Percentiles rank a stretch among this genome's conserved stretches.
Evolutionary conservation across 2,329 filamentous ascomycete species (phyloP).

Genomic region (Aspergillus sp.): DNA sequence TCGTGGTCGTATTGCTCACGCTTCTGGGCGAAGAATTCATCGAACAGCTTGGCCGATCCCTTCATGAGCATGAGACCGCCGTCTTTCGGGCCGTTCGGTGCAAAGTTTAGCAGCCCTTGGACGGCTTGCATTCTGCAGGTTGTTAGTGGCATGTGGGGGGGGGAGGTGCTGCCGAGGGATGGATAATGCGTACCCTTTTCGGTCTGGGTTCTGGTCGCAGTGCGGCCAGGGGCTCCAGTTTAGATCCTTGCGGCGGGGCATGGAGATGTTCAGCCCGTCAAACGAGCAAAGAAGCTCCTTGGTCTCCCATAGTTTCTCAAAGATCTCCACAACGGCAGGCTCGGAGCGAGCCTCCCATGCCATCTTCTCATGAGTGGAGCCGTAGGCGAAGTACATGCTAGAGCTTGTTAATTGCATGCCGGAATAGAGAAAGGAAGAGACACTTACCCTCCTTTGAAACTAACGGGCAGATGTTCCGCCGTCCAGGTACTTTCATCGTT

Average conservation of each 20-base stretch:
- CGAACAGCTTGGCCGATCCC: conserved; percentile 42
- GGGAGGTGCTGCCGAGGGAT: too few relatives aligned
- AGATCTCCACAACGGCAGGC: conserved; percentile 41
- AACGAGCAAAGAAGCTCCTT: conserved; percentile 22
- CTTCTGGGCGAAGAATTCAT: conserved; percentile 47
- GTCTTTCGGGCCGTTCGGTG: conserved; percentile 47
- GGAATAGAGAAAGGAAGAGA: conserved; percentile 19
- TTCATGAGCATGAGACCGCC: conserved; percentile 49
- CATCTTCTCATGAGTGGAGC: conserved; percentile 43
- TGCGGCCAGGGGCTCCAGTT: conserved; percentile 47
- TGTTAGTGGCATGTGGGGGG: too few relatives aligned
- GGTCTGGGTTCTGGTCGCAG: conserved; percentile 43
- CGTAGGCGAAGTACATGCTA: conserved; percentile 31
- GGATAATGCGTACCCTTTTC: conserved; percentile 30
- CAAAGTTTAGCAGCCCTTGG: conserved; percentile 47
- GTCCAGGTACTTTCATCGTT: conserved; percentile 44
- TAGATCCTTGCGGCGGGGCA: conserved; percentile 43
- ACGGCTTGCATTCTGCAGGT: conserved; percentile 25
- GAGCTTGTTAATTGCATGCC: background rate
- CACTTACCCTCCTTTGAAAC: conserved; percentile 46
- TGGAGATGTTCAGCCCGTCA: conserved; percentile 39
- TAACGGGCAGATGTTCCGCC: conserved; percentile 43
- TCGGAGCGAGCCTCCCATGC: conserved; percentile 47
- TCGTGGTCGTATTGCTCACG: conserved; percentile 16
- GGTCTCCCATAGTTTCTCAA: conserved; percentile 43